These are phyloP conservation scores for Forsythia viridissima DNA, from an alignment of 257 asterid species.

Conservation along the genomic window DNA sequence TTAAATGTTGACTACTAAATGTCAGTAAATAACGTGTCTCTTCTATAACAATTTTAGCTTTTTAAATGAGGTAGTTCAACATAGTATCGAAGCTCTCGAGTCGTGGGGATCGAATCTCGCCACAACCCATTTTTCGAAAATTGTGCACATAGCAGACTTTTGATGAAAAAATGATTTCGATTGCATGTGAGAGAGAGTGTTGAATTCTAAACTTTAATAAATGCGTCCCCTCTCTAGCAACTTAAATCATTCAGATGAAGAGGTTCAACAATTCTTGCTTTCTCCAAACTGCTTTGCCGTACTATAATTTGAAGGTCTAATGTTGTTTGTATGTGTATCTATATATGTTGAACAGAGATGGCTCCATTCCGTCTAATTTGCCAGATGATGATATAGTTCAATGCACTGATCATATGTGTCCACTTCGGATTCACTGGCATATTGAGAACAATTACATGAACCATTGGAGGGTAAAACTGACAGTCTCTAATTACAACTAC, in stretches of 20 bases:
- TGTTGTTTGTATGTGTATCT: not conserved
- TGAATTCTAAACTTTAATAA: no score
- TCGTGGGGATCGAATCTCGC: no score
- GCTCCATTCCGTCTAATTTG: conserved; percentile 26
- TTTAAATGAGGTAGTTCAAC: not conserved
- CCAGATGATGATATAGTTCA: conserved; percentile 41
- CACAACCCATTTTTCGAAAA: no score
- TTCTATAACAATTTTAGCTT: not conserved
- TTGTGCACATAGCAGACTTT: not conserved
- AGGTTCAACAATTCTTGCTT: no score
- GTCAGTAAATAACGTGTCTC: not conserved
- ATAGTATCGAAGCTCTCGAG: not conserved
- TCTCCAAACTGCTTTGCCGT: no score
- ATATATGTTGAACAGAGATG: conserved; percentile 42
- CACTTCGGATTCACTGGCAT: conserved; percentile 73
- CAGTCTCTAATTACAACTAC: conserved; percentile 61
- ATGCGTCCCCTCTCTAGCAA: no score
- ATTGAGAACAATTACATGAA: conserved; percentile 46
- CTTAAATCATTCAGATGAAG: no score
- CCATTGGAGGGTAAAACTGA: conserved; percentile 69
- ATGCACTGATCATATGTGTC: conserved; percentile 81
- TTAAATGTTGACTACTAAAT: not conserved
- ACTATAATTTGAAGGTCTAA: no score
- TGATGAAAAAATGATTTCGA: not conserved
- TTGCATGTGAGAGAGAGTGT: no score